Percentiles rank a stretch among this genome's conserved stretches.
Conservation (phyloP, 2,329 filamentous ascomycete species). For the Colletotrichum navitas region DNA sequence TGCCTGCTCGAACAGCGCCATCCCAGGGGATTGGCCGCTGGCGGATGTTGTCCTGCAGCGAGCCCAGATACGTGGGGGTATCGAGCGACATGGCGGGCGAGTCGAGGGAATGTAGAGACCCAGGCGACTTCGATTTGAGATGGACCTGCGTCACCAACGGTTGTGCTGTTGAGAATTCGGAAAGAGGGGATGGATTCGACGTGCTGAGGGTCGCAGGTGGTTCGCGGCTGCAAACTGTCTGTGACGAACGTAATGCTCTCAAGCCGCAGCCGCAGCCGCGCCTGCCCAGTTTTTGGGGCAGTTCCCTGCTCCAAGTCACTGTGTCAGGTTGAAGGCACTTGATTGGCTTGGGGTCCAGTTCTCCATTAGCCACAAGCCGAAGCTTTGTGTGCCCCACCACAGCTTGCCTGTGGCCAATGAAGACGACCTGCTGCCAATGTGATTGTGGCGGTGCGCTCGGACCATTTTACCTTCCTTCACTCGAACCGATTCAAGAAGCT, state of each 20-base stretch:
- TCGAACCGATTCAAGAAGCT: conserved; percentile 7
- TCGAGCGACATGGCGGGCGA: conserved; percentile 82
- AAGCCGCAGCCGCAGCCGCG: conserved; percentile 36
- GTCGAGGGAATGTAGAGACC: conserved; percentile 29
- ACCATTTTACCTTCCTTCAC: background rate
- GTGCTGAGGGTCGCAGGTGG: conserved; percentile 33
- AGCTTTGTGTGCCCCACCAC: conserved; percentile 18
- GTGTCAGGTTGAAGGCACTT: conserved; percentile 27
- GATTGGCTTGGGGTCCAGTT: conserved; percentile 28
- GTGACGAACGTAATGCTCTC: conserved; percentile 34
- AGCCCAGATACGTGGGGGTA: conserved; percentile 85
- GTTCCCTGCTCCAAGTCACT: conserved; percentile 38
- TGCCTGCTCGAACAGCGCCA: conserved; percentile 91
- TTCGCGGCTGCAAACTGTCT: conserved; percentile 35
- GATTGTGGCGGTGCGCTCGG: conserved; percentile 28
- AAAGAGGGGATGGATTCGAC: conserved; percentile 30
- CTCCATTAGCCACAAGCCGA: conserved; percentile 29
- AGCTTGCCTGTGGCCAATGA: conserved; percentile 25
- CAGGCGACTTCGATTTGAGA: conserved; percentile 32
- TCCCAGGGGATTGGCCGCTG: conserved; percentile 98
- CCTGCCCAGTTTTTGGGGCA: conserved; percentile 27
- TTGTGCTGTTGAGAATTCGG: conserved; percentile 13
- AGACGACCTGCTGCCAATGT: background rate
- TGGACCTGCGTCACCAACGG: conserved; percentile 37
- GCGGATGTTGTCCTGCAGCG: conserved; percentile 96